Evolutionary conservation across 2,329 filamentous ascomycete species (phyloP).

Genomic region (Fusarium gaditjirri): DNA sequence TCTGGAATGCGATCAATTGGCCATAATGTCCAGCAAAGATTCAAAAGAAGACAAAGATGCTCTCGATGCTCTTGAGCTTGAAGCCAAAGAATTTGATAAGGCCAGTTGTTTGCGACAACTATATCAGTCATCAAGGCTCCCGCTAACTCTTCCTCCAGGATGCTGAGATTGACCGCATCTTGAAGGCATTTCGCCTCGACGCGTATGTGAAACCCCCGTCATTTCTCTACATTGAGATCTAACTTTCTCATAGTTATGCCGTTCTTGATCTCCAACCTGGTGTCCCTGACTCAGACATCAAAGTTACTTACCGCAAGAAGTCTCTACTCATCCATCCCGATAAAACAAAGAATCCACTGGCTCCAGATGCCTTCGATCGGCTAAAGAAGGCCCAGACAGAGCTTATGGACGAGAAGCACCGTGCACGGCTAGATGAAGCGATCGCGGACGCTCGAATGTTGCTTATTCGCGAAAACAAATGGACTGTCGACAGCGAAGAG

Average conservation of each 20-base stretch:
- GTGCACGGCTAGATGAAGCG: conserved; percentile 87
- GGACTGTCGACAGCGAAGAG: conserved; percentile 89
- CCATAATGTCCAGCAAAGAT: conserved; percentile 52
- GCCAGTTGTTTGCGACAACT: conserved; percentile 57
- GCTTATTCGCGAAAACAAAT: conserved; percentile 92
- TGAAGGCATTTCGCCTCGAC: conserved; percentile 84
- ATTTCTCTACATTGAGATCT: background rate
- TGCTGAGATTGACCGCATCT: conserved; percentile 93
- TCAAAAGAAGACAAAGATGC: conserved; percentile 74
- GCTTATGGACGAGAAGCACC: conserved; percentile 93
- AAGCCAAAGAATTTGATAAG: conserved; percentile 93
- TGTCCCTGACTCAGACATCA: conserved; percentile 96
- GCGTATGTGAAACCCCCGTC: conserved; percentile 54
- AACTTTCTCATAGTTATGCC: conserved; percentile 72
- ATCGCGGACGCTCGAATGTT: conserved; percentile 97
- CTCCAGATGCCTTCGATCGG: conserved; percentile 95
- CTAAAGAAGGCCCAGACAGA: conserved; percentile 94
- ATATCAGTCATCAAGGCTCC: conserved; percentile 4
- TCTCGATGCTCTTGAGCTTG: conserved; percentile 82
- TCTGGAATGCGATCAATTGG: background rate
- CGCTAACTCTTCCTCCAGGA: conserved; percentile 66
- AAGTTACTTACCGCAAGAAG: conserved; percentile 92
- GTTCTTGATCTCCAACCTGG: conserved; percentile 96
- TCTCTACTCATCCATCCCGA: conserved; percentile 99
- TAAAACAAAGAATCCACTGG: conserved; percentile 90